A percentile compares a stretch with the other conserved stretches of the same genome.
phyloP scores from a whole-genome alignment of 2,329 filamentous ascomycete genomes.

The Pseudocercospora eumusae region DNA sequence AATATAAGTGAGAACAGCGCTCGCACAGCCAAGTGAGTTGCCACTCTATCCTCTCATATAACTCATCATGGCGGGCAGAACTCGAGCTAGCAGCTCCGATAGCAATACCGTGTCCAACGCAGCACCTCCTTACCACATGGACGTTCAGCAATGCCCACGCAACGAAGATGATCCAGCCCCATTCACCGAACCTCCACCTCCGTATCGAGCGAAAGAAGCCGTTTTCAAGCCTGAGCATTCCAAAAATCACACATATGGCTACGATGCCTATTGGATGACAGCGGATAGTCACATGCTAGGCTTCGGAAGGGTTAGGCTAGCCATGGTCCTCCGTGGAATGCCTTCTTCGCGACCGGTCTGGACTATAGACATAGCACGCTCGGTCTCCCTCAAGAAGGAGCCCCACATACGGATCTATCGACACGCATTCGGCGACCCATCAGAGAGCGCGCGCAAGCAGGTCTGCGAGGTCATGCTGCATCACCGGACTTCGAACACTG shows the following conservation, averaged over 20 bases:
- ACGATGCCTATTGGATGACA: neutral
- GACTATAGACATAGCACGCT: neutral
- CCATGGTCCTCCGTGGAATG: neutral
- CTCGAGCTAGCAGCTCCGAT: neutral
- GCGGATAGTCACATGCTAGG: neutral
- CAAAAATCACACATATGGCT: neutral
- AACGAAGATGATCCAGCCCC: neutral
- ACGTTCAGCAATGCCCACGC: neutral
- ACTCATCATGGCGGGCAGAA: neutral
- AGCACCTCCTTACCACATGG: neutral
- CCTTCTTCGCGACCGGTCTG: neutral
- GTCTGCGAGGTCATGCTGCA: neutral
- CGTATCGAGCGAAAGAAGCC: neutral
- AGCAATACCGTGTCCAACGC: neutral
- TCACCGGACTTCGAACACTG: neutral
- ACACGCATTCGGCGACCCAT: neutral
- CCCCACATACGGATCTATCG: neutral
- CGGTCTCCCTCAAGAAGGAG: neutral
- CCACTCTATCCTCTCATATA: too few relatives aligned
- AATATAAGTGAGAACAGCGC: neutral
- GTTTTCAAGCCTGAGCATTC: neutral
- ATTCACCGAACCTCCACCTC: neutral
- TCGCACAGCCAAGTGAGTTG: neutral
- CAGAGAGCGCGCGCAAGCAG: neutral
- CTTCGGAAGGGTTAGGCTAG: neutral